Base-by-base conservation (phyloP, 2,329 filamentous ascomycete genomes). In the Aspergillus arachidicola region DNA sequence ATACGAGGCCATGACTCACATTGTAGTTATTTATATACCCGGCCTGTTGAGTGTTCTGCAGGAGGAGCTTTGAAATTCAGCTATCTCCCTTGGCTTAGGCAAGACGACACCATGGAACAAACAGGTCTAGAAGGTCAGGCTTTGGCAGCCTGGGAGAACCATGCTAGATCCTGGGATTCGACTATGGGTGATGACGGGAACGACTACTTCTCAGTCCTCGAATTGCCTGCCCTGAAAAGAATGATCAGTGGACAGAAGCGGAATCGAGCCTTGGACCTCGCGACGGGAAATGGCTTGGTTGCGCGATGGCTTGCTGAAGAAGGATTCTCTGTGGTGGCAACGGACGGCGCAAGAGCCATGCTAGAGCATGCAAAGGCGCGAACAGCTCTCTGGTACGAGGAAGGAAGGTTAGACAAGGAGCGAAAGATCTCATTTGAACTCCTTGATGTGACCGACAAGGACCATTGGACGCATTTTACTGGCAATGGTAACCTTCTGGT, bases 211-310 rank as follows among this genome's bases (percentile, higher is more conserved):
- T 72, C 70, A 7, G 65, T 70, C 4, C 77, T 83, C 32, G 77
- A 83, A 58, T 72, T 79, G 34, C 82, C 83, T 0, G 73, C 70
- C 2, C 75, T 84, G 1, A 57, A 72, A 16, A 74, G 77, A 4
- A 71, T 84, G 32, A 69, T 80, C 0, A 61, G 65, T 2, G 64
- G 71, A 16, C 61, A 68, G 16, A 64, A 59, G 0, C 71, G 69
- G 0, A 71, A 78, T 57, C 69, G 69, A 7, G 80, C 80, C 0
- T 74, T 85, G 6, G 83, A 85, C 60, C 73, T 85, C n/a, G 81
- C 82, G 4, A 83, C 81, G 0, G 82, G 83, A 45, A 85, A 84
- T 62, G 83, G 83, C 28, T 76, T 85, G 30, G 78, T 79, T 21
- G 80, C 82, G 19, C 78, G 82, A 26, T 81, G 79, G 75, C 73